phyloP scores from a whole-genome alignment of 2,329 filamentous ascomycete genomes.

The Cordyceps militaris region DNA sequence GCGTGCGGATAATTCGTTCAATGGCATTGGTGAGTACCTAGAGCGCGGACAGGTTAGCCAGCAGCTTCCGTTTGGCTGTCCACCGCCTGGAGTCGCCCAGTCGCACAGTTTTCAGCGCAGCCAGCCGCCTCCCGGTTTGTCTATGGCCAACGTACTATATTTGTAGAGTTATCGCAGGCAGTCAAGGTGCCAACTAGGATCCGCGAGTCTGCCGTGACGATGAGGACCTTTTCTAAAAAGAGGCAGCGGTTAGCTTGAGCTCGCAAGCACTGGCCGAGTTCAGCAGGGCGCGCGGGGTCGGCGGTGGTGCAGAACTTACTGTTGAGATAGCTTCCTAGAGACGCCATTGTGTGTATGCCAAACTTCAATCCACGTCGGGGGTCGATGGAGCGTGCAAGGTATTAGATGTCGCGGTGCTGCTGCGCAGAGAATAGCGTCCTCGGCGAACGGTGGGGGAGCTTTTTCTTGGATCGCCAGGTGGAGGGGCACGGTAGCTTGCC shows the following conservation, averaged over 20 bases:
- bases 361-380: neutral
- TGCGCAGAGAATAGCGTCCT: neutral
- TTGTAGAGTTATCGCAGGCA: slow-evolving; percentile 85
- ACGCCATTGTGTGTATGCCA: slow-evolving; percentile 29
- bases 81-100: neutral
- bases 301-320: slow-evolving; percentile 25
- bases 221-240: slow-evolving; percentile 72
- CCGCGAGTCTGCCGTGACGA: slow-evolving; percentile 87
- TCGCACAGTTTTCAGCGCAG: neutral
- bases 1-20: slow-evolving; percentile 83
- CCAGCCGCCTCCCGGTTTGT: neutral
- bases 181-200: slow-evolving; percentile 77
- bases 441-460: slow-evolving; percentile 12
- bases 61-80: neutral
- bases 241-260: slow-evolving; percentile 5
- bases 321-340: slow-evolving; percentile 38
- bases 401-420: neutral
- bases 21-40: slow-evolving; percentile 74
- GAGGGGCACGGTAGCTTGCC: neutral
- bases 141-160: slow-evolving; percentile 51
- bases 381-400: neutral
- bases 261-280: neutral
- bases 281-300: neutral
- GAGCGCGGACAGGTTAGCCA: neutral
- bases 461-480: slow-evolving; percentile 21